Percentiles rank a stretch among this genome's conserved stretches.
These are phyloP conservation scores for Voacanga thouarsii DNA, from an alignment of 257 asterid species.

Conservation along the genomic window DNA sequence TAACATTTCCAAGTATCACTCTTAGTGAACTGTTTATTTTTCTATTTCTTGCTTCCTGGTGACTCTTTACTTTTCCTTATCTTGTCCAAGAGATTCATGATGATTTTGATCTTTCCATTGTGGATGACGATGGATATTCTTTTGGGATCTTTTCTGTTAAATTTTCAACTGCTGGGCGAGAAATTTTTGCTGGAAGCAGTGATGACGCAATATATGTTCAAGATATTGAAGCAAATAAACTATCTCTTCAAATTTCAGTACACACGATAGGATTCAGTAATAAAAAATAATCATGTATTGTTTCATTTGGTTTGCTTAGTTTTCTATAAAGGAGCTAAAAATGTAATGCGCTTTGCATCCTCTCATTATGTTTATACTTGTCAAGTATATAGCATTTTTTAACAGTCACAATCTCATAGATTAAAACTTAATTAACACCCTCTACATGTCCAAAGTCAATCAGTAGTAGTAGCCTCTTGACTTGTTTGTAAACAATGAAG, in stretches of 20 bases:
- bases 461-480: background rate
- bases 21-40: background rate
- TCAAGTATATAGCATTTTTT: background rate
- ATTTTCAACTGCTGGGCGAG: slow-evolving; percentile 82
- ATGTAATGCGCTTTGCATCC: background rate
- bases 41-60: background rate
- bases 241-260: slow-evolving; percentile 66
- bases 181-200: slow-evolving; percentile 84
- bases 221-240: slow-evolving; percentile 74
- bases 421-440: background rate
- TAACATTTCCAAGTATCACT: background rate
- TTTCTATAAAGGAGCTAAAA: background rate
- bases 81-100: slow-evolving; percentile 74
- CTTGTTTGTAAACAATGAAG: background rate
- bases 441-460: background rate
- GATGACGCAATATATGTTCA: slow-evolving; percentile 76
- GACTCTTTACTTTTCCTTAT: slow-evolving; percentile 7
- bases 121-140: slow-evolving; percentile 45
- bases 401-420: background rate
- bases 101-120: slow-evolving; percentile 59
- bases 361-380: background rate
- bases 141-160: slow-evolving; percentile 84
- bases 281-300: background rate
- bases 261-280: slow-evolving; percentile 44
- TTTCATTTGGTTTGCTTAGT: background rate